Base-by-base conservation (phyloP, 768 basidiomycete species). In the Boletus reticuloceps region DNA sequence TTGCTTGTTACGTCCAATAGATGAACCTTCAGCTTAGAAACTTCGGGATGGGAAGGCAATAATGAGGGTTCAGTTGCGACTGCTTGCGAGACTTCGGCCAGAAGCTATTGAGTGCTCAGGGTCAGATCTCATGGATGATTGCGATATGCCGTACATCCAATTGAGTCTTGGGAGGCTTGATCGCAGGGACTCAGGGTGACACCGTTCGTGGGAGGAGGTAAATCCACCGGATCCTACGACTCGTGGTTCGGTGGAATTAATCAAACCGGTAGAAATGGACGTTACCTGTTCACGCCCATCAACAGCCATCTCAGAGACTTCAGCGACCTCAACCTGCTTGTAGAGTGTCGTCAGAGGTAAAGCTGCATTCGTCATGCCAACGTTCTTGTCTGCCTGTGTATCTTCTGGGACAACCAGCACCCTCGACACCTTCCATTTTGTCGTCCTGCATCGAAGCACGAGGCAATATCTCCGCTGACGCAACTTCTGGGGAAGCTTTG, bases 51-150 rank as follows among this genome's bases (percentile, higher is more conserved):
- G 4, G 59, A 67, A 8, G 64, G 66, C 25, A 66, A 37, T 3
- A 69, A 43, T 39, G 66, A 69, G 6, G 64, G 64, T 44, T 68
- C 60, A 4, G 64, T 70, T 17, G 68, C 69, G n/a, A 67, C 64
- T 19, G 64, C 61, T 60, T 65, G 66, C 5, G 68, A 66, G 41
- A 68, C 66, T 44, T 64, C 66, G 29, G 66, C 63, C 56, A 64
- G 37, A 54, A 69, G 65, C 68, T 69, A 50, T 29, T 38, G 36
- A 54, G 43, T 40, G 38, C 38, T 69, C 51, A 67, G 53, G 27
- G 32, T 56, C 44, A 69, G 45, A 57, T 61, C 45, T 48, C 36
- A 58, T 32, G 50, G 16, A 31, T 36, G 51, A 62, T 48, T 36
- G 51, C 34, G 48, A 53, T 47, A 46, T 44, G 55, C 22, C 67